Base-by-base conservation (phyloP, 805 yeast genomes). In the Hanseniaspora pseudoguilliermondii region DNA sequence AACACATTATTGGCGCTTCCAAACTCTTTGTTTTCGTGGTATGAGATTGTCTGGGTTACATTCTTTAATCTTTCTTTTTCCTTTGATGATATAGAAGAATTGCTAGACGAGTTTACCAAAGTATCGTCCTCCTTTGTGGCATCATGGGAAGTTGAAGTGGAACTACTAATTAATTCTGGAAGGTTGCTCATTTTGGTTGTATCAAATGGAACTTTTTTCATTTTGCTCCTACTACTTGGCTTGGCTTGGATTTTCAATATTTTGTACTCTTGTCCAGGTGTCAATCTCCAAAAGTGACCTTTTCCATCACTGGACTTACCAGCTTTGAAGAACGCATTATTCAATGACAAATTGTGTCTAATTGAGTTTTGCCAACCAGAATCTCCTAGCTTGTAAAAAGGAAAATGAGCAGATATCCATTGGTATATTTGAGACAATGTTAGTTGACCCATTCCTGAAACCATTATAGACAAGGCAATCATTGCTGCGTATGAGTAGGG, bases 321-420 rank as follows among this genome's bases (percentile, higher is more conserved):
- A 23, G 93, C 66, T 70, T 91, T 91, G 49, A 84, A 76, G 66
- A 91, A 91, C 0, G 97, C 96, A 66, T 93, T 93, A 69, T 91
- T 93, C 62, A 91, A 75, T 13, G 96, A 88, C 34, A 91, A 73
- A 62, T 93, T 91, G 70, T 91, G 98, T 59, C 98, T 82, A 60
- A 91, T 93, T 36, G 96, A 90, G 70, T 91, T 91, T 70, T 91
- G 97, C 98, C 98, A 91, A 29, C 97, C 96, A 11, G 87, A 84
- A 62, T 88, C 95, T 58, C 86, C 84, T 60, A 79, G 81, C 60
- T 82, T 81, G 69, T 93, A 93, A 66, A 83, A 91, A 59, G 75
- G 78, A 68, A 90, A 91, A 39, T 95, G 84, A 47, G 81, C 81
- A 9, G 93, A 81, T 46, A 91, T 93, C 98, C 98, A 91, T 62